Evolutionary conservation across 1,139 yeast species (phyloP), one percentile per base, ranked within the genome.

Genomic region (Debaryomyces subglobosus): DNA sequence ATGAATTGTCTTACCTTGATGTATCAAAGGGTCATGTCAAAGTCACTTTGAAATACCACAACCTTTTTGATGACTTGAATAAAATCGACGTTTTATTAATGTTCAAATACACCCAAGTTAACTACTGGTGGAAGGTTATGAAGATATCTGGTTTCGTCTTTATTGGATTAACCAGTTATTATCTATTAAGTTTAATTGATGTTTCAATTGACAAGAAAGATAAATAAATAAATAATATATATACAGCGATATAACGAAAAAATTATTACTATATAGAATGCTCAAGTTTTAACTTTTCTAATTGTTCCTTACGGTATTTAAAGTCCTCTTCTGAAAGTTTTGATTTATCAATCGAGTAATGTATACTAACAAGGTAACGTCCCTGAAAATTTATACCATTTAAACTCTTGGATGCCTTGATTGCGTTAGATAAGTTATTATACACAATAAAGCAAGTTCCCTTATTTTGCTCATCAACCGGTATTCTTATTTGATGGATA

Each of bases 11-110:
- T 23, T 91, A 85, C 68, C 81, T 92, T 59, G 98, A 94, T 68
- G 79, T 89, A 45, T 70, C 78, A 32, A 71, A 77, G 39, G 99
- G 99, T 24, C 95, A 94, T 57, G 85, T 89, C 34, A 86, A 88
- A 57, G 79, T 89, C n/a, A 78, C 85, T 15, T 68, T 91, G 47
- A 70, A 71, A 36, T 89, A 77, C 64, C 63, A 68, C 24, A 86
- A 89, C 63, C 64, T 92, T 55, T 79, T 89, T 53, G 96, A 89
- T 64, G 91, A 85, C 51, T 76, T 88, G 64, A 74, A 79, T 51
- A 72, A 74, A 43, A 73, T 84, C 36, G 82, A 82, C 46, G 68
- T 91, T 7, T 71, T 78, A 50, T 72, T 92, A 46, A 75, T 78
- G 53, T 94, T 92, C 68, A 77, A 71, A 55, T 89, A 82, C 66